These are phyloP conservation scores for Suillus cothurnatus DNA, from an alignment of 768 basidiomycete species.

Conservation along the genomic window DNA sequence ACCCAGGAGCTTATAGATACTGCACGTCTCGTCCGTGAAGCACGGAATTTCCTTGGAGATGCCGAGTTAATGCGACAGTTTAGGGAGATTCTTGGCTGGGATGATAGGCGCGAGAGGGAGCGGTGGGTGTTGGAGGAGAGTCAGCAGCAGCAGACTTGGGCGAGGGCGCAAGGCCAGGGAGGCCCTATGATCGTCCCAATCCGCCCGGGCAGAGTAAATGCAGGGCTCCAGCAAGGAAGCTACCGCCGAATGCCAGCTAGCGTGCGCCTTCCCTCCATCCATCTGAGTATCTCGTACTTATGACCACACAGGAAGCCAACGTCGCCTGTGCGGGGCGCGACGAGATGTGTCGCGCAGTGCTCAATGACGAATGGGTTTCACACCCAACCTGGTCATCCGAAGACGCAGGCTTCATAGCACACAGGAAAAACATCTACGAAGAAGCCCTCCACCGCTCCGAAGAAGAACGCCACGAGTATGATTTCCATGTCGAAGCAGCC, in stretches of 20 bases:
- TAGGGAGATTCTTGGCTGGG: constrained; percentile 86
- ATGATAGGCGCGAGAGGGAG: constrained; percentile 68
- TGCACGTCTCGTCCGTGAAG: constrained; percentile 79
- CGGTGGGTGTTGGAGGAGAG: constrained; percentile 50
- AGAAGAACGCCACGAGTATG: constrained; percentile 98
- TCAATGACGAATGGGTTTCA: constrained; percentile 99
- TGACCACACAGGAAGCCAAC: constrained; percentile 66
- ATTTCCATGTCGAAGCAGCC: constrained; percentile 97
- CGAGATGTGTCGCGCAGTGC: constrained; percentile 92
- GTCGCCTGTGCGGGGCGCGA: constrained; percentile 94
- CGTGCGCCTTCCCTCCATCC: constrained; percentile 49
- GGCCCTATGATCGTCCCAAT: constrained; percentile 36
- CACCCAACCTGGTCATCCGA: constrained; percentile 96
- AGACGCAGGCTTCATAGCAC: constrained; percentile 86
- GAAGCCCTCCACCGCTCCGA: constrained; percentile 96
- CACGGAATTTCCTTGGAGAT: constrained; percentile 73
- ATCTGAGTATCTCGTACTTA: constrained; percentile 8
- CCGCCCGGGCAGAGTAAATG: constrained; percentile 63
- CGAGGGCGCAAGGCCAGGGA: constrained; percentile 47
- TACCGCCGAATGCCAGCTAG: constrained; percentile 82
- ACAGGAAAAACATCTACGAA: constrained; percentile 95
- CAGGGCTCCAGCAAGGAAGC: constrained; percentile 79
- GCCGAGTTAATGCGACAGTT: constrained; percentile 81
- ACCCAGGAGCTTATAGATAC: constrained; percentile 93
- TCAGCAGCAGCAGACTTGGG: constrained; percentile 48